Evolutionary conservation across 495 filamentous ascomycete genomes (phyloP).

Genomic region (Penicillium longicatenatum): DNA sequence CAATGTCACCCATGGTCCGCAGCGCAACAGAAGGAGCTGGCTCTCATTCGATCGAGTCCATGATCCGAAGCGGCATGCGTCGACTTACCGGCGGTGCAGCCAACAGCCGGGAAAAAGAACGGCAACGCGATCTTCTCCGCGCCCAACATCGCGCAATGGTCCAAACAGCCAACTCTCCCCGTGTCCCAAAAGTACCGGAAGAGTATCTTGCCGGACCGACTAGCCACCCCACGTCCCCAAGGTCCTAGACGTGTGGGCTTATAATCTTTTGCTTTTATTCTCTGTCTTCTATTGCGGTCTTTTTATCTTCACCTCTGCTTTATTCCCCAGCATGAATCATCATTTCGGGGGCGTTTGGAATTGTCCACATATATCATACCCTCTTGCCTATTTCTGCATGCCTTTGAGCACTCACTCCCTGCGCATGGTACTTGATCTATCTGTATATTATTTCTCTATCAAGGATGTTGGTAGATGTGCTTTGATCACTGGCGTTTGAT

Average conservation of each 20-base stretch:
- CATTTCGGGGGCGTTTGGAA: constrained; percentile 29
- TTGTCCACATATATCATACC: constrained; percentile 14
- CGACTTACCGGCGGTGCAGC: constrained; percentile 65
- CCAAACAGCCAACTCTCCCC: constrained; percentile 51
- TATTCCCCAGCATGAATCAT: constrained; percentile 11
- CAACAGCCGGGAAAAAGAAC: constrained; percentile 56
- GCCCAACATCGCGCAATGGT: constrained; percentile 50
- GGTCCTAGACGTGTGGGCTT: constrained; percentile 17
- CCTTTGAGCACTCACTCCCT: background rate
- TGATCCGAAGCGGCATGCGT: constrained; percentile 67
- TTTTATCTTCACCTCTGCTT: constrained; percentile 8
- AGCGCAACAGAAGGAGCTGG: constrained; percentile 43
- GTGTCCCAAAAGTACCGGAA: constrained; percentile 65
- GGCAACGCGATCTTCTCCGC: constrained; percentile 59
- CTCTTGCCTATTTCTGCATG: constrained; percentile 13
- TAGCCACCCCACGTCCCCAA: constrained; percentile 45
- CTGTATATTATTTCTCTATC: constrained; percentile 22
- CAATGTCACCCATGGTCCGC: constrained; percentile 43
- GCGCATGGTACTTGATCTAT: background rate
- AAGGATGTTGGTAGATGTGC: constrained; percentile 8
- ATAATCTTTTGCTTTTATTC: background rate
- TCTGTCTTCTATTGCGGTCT: constrained; percentile 3
- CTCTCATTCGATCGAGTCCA: constrained; percentile 67
- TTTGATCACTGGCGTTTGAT: constrained; percentile 7
- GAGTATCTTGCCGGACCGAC: constrained; percentile 49